Base-by-base conservation (phyloP, 2,329 filamentous ascomycete species). In the Ceratocystis cacaofunesta region DNA sequence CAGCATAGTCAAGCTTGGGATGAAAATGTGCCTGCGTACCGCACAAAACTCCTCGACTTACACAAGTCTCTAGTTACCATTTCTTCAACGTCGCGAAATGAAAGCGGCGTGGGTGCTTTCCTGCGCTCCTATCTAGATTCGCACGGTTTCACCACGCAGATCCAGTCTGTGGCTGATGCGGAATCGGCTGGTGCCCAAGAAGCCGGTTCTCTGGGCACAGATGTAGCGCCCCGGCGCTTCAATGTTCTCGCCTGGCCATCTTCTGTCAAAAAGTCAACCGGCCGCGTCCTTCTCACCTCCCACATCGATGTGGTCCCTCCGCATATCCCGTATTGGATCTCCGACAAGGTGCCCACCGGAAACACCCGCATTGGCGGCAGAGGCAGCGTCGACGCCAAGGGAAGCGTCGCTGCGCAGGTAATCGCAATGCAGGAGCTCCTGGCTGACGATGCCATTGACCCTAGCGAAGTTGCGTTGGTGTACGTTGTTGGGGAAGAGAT, bases 401-500 rank as follows among this genome's bases (percentile, higher is more conserved):
- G 78, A 15, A 82, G 80, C 70, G 80, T 94, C 12, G 89, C 90
- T 0, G 81, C 89, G 6, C 88, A 92, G 74, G 83, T 92, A 67
- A 82, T 81, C 25, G 90, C 90, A 0, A 76, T 89, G 2, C 76
- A 81, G 68, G 75, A 81, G 69, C 78, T 89, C 6, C 71, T 84
- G 3, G 70, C 72, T 0, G 69, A 75, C 0, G 72, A 72, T 0
- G 70, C 73, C 43, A 73, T 83, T n/a, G 69, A 71, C 7, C 72
- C 75, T 1, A 77, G 77, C 1, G 82, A 86, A 70, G 75, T 85
- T 0, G 79, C 84, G 68, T 76, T 89, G 15, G 73, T 87, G 1
- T 88, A 82, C 68, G 86, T 89, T 0, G 89, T 96, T 0, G 91
- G 90, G 67, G 92, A 99, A 74, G 92, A 97, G 74, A 81, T 80